Evolutionary conservation across 352 stramenopile species (phyloP), one percentile per base, ranked within the genome.

Genomic region (Globisporangium alternatum): DNA sequence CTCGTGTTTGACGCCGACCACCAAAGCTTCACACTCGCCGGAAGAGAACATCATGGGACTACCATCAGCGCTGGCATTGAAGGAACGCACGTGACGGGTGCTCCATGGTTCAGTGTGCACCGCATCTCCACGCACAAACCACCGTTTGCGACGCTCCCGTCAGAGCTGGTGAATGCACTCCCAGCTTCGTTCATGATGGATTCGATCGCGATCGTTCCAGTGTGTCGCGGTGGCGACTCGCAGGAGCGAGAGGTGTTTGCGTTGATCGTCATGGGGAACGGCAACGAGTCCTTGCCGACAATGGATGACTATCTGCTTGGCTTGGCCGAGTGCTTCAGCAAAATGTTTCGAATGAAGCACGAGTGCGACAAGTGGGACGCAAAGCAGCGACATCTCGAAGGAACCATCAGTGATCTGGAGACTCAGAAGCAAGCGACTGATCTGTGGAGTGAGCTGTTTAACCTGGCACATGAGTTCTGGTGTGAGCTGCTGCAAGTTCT

Each of bases 61-160:
- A 35, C 21, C 17, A 44, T 62, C 21, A 19, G 12, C 37, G 37
- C 5, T 2, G n/a, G 3, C 10, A 6, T 28, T 6, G 22, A 19
- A 5, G 37, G 28, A 39, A 33, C 22, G 10, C n/a, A 21, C 12
- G 21, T 2, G 48, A 8, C 25, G 21, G 44, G 52, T 5, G 37
- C 25, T 0, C 6, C 13, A 5, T 65, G 64, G 35, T 65, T 62
- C 44, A 62, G 51, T 15, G 22, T 51, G 21, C 21, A 13, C 10
- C 31, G 49, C 15, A 54, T 62, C 28, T 9, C 37, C 4, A 28
- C 37, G 3, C 49, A 65, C 49, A 22, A 0, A 4, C 8, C 49
- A 17, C 64, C 64, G 15, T 69, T 69, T n/a, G 10, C 30, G 17
- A 28, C 8, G 6, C 25, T 69, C 15, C 64, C 64, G 0, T 2